phyloP scores from a whole-genome alignment of 2,329 filamentous ascomycete genomes.

The Westerdykella sp. region DNA sequence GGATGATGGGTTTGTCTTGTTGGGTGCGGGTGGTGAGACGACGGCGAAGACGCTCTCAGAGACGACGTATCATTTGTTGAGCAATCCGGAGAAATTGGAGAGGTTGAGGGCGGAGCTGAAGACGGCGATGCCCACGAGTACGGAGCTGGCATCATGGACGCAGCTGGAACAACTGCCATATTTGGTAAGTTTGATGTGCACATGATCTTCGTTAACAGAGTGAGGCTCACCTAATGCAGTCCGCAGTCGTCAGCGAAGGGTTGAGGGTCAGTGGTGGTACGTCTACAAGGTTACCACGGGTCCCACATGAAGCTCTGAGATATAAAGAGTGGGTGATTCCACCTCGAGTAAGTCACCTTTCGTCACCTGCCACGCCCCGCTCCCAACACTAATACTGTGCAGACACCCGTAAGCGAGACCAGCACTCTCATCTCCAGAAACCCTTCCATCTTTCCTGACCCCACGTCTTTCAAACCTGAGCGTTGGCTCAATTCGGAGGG shows the following conservation, averaged over 20 bases:
- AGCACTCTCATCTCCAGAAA: slow-evolving; percentile 17
- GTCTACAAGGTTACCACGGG: slow-evolving; percentile 16
- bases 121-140: slow-evolving; percentile 3
- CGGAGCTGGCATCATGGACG: slow-evolving; percentile 2
- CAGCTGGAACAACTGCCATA: slow-evolving; percentile 11
- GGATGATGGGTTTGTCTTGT: not conserved
- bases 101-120: slow-evolving; percentile 26
- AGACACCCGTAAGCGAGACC: slow-evolving; percentile 25
- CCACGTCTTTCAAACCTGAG: slow-evolving; percentile 14
- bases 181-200: slow-evolving; percentile 9
- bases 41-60: slow-evolving; percentile 36
- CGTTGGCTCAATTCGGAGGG: slow-evolving; percentile 17
- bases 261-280: slow-evolving; percentile 24
- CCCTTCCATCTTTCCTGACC: slow-evolving; percentile 12
- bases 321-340: slow-evolving; percentile 8
- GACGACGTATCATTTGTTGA: not conserved
- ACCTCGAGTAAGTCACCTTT: not conserved
- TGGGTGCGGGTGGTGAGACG: slow-evolving; percentile 40
- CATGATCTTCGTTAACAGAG: not conserved
- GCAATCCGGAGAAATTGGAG: slow-evolving; percentile 17
- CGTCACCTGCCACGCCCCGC: no score
- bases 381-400: not conserved
- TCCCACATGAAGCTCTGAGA: slow-evolving; percentile 4
- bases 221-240: slow-evolving; percentile 19
- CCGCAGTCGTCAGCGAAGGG: slow-evolving; percentile 31